These are phyloP conservation scores for Paraleonurus japonicus DNA, from an alignment of 257 asterid species.

Conservation along the genomic window DNA sequence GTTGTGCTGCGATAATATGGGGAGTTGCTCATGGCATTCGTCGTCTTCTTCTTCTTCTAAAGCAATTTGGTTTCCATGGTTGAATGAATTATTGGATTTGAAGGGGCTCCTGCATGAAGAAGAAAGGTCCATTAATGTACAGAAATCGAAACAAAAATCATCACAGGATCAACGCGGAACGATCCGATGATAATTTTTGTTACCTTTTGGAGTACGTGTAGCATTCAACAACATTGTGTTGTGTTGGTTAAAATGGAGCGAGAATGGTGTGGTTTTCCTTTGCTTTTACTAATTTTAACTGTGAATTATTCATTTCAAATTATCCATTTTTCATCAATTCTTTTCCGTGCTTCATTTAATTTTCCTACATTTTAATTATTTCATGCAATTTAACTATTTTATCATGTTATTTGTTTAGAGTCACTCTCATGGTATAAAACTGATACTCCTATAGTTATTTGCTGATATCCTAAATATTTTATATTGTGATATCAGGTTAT, in stretches of 20 bases:
- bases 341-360: background rate
- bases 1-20: constrained; percentile 45
- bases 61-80: constrained; percentile 34
- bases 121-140: constrained; percentile 38
- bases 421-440: no score
- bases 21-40: constrained; percentile 40
- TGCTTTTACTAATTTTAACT: constrained; percentile 1
- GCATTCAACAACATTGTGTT: background rate
- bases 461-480: no score
- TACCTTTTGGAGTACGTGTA: constrained; percentile 1
- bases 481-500: no score
- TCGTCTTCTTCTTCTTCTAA: constrained; percentile 33
- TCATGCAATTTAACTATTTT: no score
- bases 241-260: background rate
- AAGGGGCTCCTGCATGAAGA: constrained; percentile 55
- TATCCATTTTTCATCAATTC: no score
- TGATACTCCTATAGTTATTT: no score
- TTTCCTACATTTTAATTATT: no score
- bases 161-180: background rate
- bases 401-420: no score
- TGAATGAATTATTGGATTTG: constrained; percentile 39
- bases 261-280: background rate
- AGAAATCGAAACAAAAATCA: background rate
- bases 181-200: constrained; percentile 8
- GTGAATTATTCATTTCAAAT: background rate